Evolutionary conservation across 306 rosid species (phyloP).

Genomic region (Gastrolobium villosum): DNA sequence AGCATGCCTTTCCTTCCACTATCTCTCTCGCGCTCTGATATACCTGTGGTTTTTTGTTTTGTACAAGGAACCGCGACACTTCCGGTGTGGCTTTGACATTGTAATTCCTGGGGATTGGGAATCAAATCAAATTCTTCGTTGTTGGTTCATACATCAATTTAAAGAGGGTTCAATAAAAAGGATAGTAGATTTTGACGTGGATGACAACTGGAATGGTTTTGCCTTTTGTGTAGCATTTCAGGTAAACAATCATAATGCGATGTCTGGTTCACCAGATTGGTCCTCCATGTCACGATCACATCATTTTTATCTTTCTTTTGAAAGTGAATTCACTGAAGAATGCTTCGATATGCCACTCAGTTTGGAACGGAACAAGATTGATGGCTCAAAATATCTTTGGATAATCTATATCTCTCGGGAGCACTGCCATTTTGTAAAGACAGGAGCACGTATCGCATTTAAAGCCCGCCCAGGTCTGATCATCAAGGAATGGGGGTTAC

Average conservation of each 20-base stretch:
- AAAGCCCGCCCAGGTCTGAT: too few relatives aligned
- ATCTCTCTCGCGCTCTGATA: neutral
- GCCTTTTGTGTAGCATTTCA: neutral
- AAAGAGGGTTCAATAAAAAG: neutral
- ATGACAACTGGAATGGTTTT: neutral
- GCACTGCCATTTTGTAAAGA: neutral
- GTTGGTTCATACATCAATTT: neutral
- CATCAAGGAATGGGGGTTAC: too few relatives aligned
- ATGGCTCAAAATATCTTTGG: slow-evolving; percentile 8
- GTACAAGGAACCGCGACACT: neutral
- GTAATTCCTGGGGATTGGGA: neutral
- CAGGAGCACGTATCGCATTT: too few relatives aligned
- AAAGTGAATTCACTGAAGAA: slow-evolving; percentile 11
- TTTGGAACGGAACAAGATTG: neutral
- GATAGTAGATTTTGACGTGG: neutral
- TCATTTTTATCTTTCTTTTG: slow-evolving; percentile 36
- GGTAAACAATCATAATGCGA: neutral
- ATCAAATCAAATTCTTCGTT: neutral
- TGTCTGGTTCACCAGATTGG: neutral
- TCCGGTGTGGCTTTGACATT: slow-evolving; percentile 42
- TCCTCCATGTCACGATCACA: neutral
- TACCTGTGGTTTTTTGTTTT: neutral
- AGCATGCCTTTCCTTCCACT: too few relatives aligned
- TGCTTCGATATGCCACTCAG: neutral
- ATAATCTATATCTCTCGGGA: slow-evolving; percentile 1